These are phyloP conservation scores for Russula brevipes DNA, from an alignment of 768 basidiomycete species.

Conservation along the genomic window DNA sequence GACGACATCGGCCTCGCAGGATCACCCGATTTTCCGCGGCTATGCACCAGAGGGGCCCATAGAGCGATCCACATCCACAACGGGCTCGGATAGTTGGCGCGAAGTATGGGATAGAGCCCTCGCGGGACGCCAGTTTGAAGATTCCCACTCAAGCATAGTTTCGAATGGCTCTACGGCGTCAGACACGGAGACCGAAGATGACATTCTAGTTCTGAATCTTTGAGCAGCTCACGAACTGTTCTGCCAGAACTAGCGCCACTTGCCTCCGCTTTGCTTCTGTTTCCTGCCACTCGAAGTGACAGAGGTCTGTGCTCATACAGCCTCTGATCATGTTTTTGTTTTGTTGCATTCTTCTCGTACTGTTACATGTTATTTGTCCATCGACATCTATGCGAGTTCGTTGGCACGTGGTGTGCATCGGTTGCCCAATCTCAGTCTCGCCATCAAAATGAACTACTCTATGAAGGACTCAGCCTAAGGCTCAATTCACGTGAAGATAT, in stretches of 20 bases:
- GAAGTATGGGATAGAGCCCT: constrained; percentile 18
- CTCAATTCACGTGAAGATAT: constrained; percentile 73
- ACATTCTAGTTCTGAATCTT: too few species aligned
- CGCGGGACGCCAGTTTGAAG: background rate
- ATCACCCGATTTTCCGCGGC: constrained; percentile 23
- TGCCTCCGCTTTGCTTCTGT: too few species aligned
- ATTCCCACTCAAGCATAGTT: background rate
- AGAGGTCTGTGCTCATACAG: too few species aligned
- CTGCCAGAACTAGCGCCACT: too few species aligned
- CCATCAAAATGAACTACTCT: constrained; percentile 35
- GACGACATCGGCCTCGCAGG: constrained; percentile 5
- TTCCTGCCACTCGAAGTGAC: too few species aligned
- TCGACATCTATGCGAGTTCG: too few species aligned
- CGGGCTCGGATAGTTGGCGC: constrained; percentile 4
- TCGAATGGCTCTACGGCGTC: background rate
- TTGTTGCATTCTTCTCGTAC: too few species aligned
- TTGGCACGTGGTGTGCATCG: too few species aligned
- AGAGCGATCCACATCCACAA: background rate
- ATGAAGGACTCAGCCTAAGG: constrained; percentile 71
- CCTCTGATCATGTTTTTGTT: too few species aligned
- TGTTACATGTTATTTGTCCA: too few species aligned
- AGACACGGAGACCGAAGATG: background rate
- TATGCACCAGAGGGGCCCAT: background rate
- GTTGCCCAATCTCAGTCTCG: constrained; percentile 25
- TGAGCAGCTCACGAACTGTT: too few species aligned